Conservation (phyloP, 2,329 filamentous ascomycete species). For the Erysiphe pisi region DNA sequence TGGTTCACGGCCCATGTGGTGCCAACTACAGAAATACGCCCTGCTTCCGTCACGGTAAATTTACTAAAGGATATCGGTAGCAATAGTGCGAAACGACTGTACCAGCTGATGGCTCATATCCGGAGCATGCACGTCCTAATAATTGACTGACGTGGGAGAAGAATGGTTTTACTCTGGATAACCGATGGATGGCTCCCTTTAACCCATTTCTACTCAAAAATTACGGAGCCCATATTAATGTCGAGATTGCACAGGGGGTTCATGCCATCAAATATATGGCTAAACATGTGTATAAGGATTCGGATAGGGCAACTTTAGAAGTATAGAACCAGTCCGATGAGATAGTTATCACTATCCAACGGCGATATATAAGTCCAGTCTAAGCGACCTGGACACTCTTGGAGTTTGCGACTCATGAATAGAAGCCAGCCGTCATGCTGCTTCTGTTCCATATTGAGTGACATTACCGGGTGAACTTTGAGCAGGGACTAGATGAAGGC, state of each 20-base stretch:
- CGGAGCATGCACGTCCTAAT: background rate
- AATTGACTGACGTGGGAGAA: background rate
- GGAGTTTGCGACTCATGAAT: background rate
- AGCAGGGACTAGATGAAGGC: too few relatives aligned
- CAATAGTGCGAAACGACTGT: background rate
- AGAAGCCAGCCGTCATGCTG: background rate
- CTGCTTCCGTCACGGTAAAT: too few relatives aligned
- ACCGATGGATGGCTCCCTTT: background rate
- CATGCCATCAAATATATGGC: background rate
- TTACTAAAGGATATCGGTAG: slow-evolving; percentile 18
- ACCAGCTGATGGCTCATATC: background rate
- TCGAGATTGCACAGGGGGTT: background rate
- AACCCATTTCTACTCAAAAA: background rate
- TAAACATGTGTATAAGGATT: background rate
- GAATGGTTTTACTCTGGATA: background rate
- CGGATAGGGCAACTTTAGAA: background rate
- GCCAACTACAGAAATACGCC: too few relatives aligned
- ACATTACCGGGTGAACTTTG: too few relatives aligned
- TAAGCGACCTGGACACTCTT: background rate
- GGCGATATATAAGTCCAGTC: background rate
- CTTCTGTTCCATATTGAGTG: background rate
- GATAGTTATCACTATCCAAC: background rate
- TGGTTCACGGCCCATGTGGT: too few relatives aligned
- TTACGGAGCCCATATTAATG: background rate
- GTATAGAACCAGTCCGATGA: background rate